Conservation (phyloP, 2,329 filamentous ascomycete genomes). For the Fusarium dimerum region DNA sequence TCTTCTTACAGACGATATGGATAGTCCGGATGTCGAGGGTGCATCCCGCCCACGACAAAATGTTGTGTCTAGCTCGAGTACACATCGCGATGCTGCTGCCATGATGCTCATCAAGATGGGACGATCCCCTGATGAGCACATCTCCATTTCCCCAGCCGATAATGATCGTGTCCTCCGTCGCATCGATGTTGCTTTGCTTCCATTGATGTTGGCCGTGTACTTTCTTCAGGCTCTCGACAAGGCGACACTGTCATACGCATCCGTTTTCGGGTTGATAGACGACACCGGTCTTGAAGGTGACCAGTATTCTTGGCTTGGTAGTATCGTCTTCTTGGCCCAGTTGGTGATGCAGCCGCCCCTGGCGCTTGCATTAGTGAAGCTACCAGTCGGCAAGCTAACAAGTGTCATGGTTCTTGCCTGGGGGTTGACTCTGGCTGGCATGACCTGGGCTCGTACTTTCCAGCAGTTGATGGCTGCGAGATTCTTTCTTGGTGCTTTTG, state of each 20-base stretch:
- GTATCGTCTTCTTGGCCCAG: constrained; percentile 61
- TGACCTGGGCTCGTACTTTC: constrained; percentile 55
- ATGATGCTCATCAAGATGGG: constrained; percentile 46
- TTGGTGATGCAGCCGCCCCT: constrained; percentile 58
- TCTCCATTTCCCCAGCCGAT: constrained; percentile 35
- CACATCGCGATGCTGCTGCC: constrained; percentile 44
- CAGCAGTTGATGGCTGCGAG: constrained; percentile 50
- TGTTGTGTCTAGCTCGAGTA: background rate
- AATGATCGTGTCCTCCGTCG: constrained; percentile 37
- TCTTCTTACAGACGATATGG: constrained; percentile 16
- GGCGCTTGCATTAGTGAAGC: constrained; percentile 58
- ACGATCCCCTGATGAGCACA: constrained; percentile 34
- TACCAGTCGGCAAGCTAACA: constrained; percentile 62
- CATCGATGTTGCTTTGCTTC: constrained; percentile 44
- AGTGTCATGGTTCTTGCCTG: constrained; percentile 58
- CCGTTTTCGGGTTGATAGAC: constrained; percentile 62
- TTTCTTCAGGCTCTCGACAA: constrained; percentile 66
- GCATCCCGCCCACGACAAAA: background rate
- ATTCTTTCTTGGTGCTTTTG: constrained; percentile 60
- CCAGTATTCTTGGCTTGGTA: constrained; percentile 63
- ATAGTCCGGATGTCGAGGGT: constrained; percentile 5
- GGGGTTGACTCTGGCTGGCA: constrained; percentile 52
- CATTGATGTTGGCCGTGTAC: constrained; percentile 58
- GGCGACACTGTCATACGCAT: constrained; percentile 60
- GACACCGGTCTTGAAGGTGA: constrained; percentile 57